Evolutionary conservation across 257 asterid genomes (phyloP), one percentile per base, ranked within the genome.

Genomic region (Marsdenia floribunda): DNA sequence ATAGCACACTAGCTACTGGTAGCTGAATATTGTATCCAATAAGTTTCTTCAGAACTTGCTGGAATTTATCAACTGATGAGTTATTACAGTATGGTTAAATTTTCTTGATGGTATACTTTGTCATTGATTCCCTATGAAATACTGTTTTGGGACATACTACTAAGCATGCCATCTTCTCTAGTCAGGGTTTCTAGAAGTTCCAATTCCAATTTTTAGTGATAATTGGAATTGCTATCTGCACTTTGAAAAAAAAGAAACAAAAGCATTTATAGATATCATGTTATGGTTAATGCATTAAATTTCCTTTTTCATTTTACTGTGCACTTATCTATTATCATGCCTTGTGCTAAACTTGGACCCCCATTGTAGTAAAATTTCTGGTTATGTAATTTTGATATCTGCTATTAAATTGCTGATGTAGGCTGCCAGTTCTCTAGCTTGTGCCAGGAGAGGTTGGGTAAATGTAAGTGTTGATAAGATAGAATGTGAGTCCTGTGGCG

Each of bases 401-500:
- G 33, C 61, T 6, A 7, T 80, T 71, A 75, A 66, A 63, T 75
- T 68, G 63, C 64, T 82, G 54, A 71, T 71, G 72, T 88, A 95
- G 99, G 94, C 94, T 81, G 95, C 94, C 76, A 86, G 92, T 80
- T 91, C 97, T 44, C 81, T 91, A 85, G 90, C 96, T 37, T 95
- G 99, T 82, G 99, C 99, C 80, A 85, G 97, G 83, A 95, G 94
- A 87, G 99, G 99, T 81, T 95, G 99, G 99, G 96, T 91, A 73
- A 95, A 92, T 83, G 91, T 88, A 80, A 91, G 80, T 82, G 89
- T 82, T 85, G 96, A 95, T 87, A 85, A 77, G 81, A 85, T 95
- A 85, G 96, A 87, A 80, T 95, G 99, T 75, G 99, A 92, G 90
- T 88, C 99, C 68, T 95, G 99, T 83, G 90, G 96, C 74, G 91